phyloP scores from a whole-genome alignment of 2,329 filamentous ascomycete species.

The Verticillium klebahnii region DNA sequence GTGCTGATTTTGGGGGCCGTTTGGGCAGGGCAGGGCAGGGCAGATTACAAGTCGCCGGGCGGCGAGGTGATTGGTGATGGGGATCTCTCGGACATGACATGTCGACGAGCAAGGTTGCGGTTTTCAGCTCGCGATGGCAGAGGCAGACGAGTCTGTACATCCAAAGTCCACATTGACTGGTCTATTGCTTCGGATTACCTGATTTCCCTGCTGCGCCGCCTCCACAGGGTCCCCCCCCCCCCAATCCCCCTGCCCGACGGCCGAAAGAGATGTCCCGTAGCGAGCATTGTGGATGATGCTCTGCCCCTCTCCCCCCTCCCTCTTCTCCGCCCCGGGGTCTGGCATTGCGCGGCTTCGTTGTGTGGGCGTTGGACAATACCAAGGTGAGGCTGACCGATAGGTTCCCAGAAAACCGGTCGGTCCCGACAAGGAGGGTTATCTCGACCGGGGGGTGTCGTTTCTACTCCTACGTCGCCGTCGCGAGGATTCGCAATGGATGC shows the following conservation, averaged over 20 bases:
- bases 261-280: not conserved
- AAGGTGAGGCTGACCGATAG: not conserved
- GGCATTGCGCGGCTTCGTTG: not conserved
- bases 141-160: too few species aligned
- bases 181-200: not conserved
- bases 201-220: too few species aligned
- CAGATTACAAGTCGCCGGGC: not conserved
- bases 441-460: not conserved
- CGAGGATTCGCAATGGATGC: constrained; percentile 4
- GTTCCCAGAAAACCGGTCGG: not conserved
- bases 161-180: not conserved
- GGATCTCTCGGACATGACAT: not conserved
- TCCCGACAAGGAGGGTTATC: not conserved
- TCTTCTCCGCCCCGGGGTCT: not conserved
- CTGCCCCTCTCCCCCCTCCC: not conserved
- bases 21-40: too few species aligned
- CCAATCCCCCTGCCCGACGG: not conserved
- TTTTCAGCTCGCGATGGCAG: not conserved
- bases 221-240: too few species aligned
- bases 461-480: not conserved
- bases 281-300: not conserved
- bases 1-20: not conserved
- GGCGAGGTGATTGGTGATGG: not conserved
- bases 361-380: not conserved
- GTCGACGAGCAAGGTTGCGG: not conserved